Evolutionary conservation across 805 yeast species (phyloP), one percentile per base, ranked within the genome.

Genomic region (Lachancea waltii): DNA sequence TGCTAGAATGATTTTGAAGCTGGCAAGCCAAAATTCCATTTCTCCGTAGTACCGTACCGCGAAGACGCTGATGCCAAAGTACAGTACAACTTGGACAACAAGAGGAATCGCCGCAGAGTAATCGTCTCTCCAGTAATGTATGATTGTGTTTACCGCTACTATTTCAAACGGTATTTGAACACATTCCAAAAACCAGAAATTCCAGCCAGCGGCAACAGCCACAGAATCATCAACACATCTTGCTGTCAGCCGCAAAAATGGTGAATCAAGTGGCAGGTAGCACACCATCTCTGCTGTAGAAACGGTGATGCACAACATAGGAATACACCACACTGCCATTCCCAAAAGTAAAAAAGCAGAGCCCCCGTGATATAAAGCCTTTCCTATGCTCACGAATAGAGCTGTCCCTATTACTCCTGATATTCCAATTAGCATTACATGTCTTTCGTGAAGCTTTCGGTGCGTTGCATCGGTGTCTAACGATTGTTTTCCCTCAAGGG

Each of bases 351-450:
- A 62, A 31, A 74, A 75, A 5, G 75, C 81, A 0, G 90, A 81
- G 1, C 94, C 94, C 35, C 83, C 87, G 30, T 70, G 66, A 21
- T 70, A 65, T 21, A 85, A 61, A 1, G 77, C 82, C 33, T 67
- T 60, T 10, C 87, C 87, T 40, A 81, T 79, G 18, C 85, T 73
- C 4, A 82, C 86, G 47, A 84, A 84, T 5, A 84, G 63, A 7
- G 84, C 90, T 1, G 90, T 80, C 27, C 94, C 94, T 46, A 84
- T 81, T 27, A 85, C 80, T 36, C 90, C 92, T 14, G 90, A 86
- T 17, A 85, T 79, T 9, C 85, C 82, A 44, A 85, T 77, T 37
- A 85, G 67, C 51, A 83, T 86, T 18, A 85, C 77, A 62, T 86
- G 95, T 42, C 95, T 67, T 37, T 78, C 75, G 43, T 69, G 63